A percentile compares a stretch with the other conserved stretches of the same genome.
Conservation (phyloP, 306 rosid species). For the Vigna reflexopilosa region DNA sequence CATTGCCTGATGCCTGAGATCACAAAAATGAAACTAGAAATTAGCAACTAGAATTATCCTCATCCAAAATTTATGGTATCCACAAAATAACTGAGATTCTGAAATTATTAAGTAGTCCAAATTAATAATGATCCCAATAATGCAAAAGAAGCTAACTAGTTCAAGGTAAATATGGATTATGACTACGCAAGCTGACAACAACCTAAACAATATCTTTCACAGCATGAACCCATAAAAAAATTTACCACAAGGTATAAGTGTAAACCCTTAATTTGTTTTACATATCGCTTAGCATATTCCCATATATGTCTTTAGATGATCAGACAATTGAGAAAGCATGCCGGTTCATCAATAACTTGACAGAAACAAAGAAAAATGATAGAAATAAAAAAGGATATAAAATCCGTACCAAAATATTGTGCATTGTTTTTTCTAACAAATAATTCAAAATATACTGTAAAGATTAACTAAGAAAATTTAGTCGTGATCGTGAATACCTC, state of each 20-base stretch:
- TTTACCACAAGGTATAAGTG: constrained; percentile 1
- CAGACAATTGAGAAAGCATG: constrained; percentile 2
- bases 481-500: constrained; percentile 59
- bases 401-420: constrained; percentile 18
- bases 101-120: not conserved
- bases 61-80: constrained; percentile 19
- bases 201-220: constrained; percentile 27
- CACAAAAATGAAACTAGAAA: constrained; percentile 29
- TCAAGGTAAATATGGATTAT: not conserved
- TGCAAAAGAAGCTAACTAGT: constrained; percentile 6
- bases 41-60: not conserved
- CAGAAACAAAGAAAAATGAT: not conserved
- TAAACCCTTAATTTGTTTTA: not conserved
- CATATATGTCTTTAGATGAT: not conserved
- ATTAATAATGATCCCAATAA: not conserved
- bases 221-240: not conserved
- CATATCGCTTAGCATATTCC: not conserved
- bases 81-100: not conserved
- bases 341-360: constrained; percentile 26
- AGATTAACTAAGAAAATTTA: constrained; percentile 31
- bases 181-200: not conserved
- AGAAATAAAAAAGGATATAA: not conserved
- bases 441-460: constrained; percentile 3
- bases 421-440: constrained; percentile 22
- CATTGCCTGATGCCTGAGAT: constrained; percentile 90